These are phyloP conservation scores for Colletotrichum somersetense DNA, from an alignment of 2,329 filamentous ascomycete genomes.

Conservation along the genomic window DNA sequence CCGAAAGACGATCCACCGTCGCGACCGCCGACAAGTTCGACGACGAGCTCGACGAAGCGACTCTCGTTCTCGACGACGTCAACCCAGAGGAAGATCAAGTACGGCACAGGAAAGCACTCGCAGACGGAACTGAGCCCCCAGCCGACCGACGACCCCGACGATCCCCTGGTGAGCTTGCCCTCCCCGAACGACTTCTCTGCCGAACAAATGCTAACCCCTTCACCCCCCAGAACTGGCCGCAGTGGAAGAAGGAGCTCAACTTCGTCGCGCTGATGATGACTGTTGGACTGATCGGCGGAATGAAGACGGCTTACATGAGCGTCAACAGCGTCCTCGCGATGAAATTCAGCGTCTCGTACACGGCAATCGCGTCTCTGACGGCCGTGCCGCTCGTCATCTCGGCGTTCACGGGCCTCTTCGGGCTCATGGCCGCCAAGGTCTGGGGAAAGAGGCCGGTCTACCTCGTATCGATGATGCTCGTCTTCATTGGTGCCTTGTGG, in stretches of 20 bases:
- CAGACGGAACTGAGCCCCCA: constrained; percentile 65
- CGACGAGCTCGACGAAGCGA: constrained; percentile 50
- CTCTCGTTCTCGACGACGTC: constrained; percentile 51
- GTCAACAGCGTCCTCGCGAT: constrained; percentile 60
- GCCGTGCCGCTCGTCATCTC: constrained; percentile 66
- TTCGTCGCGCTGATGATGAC: constrained; percentile 61
- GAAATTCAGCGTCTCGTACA: constrained; percentile 60
- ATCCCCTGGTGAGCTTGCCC: constrained; percentile 62
- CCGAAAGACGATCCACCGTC: constrained; percentile 17
- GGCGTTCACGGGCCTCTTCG: constrained; percentile 58
- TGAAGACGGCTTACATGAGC: constrained; percentile 67
- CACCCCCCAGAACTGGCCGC: constrained; percentile 64
- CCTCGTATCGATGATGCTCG: constrained; percentile 57
- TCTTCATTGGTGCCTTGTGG: constrained; percentile 65
- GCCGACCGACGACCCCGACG: constrained; percentile 66
- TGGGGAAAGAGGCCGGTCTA: constrained; percentile 68
- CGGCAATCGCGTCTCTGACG: constrained; percentile 62
- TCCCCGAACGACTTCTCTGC: neutral
- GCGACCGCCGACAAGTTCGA: constrained; percentile 51
- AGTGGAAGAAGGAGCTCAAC: constrained; percentile 66
- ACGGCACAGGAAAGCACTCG: constrained; percentile 58
- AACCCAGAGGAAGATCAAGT: constrained; percentile 58
- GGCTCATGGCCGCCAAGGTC: constrained; percentile 58
- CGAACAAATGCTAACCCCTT: neutral
- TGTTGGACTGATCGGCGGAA: constrained; percentile 60